These are phyloP conservation scores for Botrytis fragariae DNA, from an alignment of 2,329 filamentous ascomycete species.

Conservation along the genomic window DNA sequence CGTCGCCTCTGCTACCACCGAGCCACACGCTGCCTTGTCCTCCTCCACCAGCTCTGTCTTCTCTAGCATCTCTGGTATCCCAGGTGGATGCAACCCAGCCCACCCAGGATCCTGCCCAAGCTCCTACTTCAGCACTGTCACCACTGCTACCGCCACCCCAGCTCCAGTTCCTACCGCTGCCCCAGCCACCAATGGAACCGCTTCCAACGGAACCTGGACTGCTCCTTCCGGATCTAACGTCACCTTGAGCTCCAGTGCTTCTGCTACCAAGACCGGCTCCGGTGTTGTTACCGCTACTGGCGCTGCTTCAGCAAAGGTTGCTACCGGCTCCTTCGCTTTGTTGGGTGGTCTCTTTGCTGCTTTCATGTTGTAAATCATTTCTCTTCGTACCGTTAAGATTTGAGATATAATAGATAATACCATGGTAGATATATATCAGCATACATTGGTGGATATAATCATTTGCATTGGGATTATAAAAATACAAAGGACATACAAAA, in stretches of 20 bases:
- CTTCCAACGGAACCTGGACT: constrained; percentile 11
- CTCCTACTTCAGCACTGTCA: constrained; percentile 12
- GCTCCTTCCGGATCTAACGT: neutral
- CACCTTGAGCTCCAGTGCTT: neutral
- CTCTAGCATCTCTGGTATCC: constrained; percentile 10
- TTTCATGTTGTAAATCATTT: constrained; percentile 15
- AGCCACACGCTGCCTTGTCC: constrained; percentile 7
- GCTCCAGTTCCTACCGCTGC: neutral
- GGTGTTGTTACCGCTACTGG: neutral
- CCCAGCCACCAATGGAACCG: neutral
- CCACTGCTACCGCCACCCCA: neutral
- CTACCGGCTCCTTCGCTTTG: constrained; percentile 2
- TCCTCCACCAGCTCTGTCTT: neutral
- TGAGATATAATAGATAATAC: neutral
- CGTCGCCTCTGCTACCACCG: neutral
- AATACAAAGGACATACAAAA: constrained; percentile 5
- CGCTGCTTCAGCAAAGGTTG: neutral
- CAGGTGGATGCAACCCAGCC: constrained; percentile 13
- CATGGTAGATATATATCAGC: neutral
- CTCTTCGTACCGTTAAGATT: neutral
- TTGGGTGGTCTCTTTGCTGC: constrained; percentile 6
- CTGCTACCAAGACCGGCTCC: neutral
- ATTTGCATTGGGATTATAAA: neutral
- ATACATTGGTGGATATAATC: neutral
- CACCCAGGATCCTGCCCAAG: constrained; percentile 6